phyloP scores from a whole-genome alignment of 2,329 filamentous ascomycete genomes.

The Aspergillus neoniger region DNA sequence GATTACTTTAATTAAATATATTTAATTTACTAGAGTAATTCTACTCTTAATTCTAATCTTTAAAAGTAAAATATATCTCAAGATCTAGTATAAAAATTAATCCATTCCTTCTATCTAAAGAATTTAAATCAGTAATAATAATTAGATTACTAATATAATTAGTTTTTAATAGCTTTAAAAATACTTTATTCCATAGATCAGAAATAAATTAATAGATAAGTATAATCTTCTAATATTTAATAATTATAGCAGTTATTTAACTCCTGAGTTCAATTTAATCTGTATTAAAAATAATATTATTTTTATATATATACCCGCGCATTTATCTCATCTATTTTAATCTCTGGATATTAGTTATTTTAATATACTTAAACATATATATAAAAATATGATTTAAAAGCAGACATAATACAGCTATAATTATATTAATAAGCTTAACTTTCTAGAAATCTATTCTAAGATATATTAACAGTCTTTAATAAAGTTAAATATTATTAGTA shows the following conservation, averaged over 20 bases:
- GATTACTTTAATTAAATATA: not conserved
- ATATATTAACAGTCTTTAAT: no score
- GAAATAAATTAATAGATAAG: not conserved
- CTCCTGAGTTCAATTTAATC: not conserved
- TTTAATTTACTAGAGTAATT: not conserved
- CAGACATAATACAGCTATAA: not conserved
- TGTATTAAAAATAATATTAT: constrained; percentile 1
- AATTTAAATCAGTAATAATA: not conserved
- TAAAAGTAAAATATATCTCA: not conserved
- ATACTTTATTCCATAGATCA: not conserved
- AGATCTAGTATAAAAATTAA: not conserved
- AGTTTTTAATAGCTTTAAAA: not conserved
- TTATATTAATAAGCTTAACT: no score
- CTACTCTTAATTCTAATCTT: not conserved
- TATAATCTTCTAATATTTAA: not conserved
- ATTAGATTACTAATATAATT: not conserved
- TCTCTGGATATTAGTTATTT: not conserved
- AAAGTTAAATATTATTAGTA: no score
- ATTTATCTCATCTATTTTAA: not conserved
- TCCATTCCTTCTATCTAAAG: not conserved
- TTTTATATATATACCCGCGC: not conserved
- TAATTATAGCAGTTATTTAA: not conserved
- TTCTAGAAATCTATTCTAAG: no score
- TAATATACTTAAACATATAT: not conserved
- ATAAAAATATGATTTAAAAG: not conserved